Evolutionary conservation across 1,284 basidiomycete species (phyloP), one percentile per base, ranked within the genome.

Genomic region (Boletus nobilissimus): DNA sequence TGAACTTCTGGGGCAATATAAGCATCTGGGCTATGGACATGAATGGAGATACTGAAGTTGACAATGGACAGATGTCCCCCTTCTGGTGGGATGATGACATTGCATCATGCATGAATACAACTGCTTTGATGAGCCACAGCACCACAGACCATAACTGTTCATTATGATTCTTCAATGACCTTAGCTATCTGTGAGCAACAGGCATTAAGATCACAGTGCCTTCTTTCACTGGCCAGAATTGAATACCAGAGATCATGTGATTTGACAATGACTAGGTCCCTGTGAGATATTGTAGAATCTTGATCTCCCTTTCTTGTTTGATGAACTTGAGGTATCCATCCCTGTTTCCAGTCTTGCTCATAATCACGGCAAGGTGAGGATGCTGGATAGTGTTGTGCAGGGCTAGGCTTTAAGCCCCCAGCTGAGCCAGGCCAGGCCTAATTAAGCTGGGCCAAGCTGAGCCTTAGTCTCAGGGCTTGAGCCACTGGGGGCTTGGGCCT

Each of bases 41-140:
- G 38, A 26, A 76, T 54, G 13, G 71, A 60, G 8, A 57, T 16
- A 24, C 71, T 73, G 16, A 76, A 76, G 22, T 79, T 68, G 8
- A 79, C 71, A 14, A 76, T 73, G 7, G 77, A 75, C 1, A 79
- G 54, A 51, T 24, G 34, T 3, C 71, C 63, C 1, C 54, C 73
- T 16, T 68, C 32, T 5, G 10, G 3, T 8, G 48, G 78, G 24
- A 79, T 74, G 54, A 72, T 36, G 32, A 75, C 13, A 16, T 70
- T 68, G 6, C 32, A 29, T 74, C 13, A 32, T 78, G 71, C 73
- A 79, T 78, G 51, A 78, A 79, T 9, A 26, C 48, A 29, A 79
- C 73, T 11, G 48, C 72, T 39, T 68, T 60, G 18, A 78, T 2
- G 24, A 78, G 60, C 48, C 73, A 73, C 11, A 43, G n/a, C 2